A percentile compares a stretch with the other conserved stretches of the same genome.
Evolutionary conservation across 768 basidiomycete species (phyloP).

Genomic region (Suillus brevipes): DNA sequence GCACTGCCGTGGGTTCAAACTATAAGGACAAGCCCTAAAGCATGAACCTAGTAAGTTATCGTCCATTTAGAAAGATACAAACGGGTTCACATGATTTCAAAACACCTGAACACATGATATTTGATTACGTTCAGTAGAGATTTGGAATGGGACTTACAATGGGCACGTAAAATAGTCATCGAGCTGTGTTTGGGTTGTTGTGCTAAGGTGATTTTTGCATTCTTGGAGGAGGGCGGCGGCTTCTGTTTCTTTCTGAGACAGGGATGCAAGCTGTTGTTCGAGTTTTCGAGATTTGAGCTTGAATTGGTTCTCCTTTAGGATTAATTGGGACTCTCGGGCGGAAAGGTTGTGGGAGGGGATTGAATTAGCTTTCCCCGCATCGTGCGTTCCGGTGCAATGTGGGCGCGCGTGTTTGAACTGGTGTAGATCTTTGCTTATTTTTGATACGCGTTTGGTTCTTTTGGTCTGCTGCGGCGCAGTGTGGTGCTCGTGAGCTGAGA

Average conservation of each 20-base stretch:
- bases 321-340: constrained; percentile 35
- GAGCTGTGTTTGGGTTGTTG: constrained; percentile 48
- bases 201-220: constrained; percentile 31
- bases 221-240: constrained; percentile 41
- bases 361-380: neutral
- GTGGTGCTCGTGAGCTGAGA: neutral
- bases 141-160: constrained; percentile 42
- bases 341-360: neutral
- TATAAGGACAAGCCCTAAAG: constrained; percentile 53
- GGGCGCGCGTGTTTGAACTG: neutral
- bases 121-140: constrained; percentile 12
- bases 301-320: constrained; percentile 40
- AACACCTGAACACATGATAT: constrained; percentile 48
- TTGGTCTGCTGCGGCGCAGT: neutral
- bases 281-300: constrained; percentile 37
- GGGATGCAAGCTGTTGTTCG: constrained; percentile 40
- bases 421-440: too few species aligned
- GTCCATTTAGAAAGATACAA: constrained; percentile 1
- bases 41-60: neutral
- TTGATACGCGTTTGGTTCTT: too few species aligned
- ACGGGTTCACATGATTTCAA: constrained; percentile 51
- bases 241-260: constrained; percentile 45
- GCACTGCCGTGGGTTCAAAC: constrained; percentile 52
- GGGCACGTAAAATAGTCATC: constrained; percentile 68
- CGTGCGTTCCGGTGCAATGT: too few species aligned